Percentiles rank a stretch among this genome's conserved stretches.
phyloP scores from a whole-genome alignment of 2,329 filamentous ascomycete species.

The Aspergillus udagawae region DNA sequence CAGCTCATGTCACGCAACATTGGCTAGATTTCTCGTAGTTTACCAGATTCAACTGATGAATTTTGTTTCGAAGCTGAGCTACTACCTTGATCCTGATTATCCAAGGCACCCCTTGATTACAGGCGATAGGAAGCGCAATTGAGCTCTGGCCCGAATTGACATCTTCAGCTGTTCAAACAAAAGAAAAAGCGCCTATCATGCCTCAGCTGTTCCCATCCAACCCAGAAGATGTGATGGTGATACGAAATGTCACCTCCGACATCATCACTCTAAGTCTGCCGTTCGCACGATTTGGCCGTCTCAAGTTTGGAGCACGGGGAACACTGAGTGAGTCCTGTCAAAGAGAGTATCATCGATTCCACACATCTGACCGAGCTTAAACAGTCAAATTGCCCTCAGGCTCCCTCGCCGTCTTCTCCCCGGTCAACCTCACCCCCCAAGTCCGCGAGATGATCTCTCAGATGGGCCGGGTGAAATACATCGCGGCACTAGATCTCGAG shows the following conservation, averaged over 20 bases:
- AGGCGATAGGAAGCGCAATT: background rate
- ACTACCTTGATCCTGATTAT: background rate
- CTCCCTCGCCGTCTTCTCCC: constrained; percentile 83
- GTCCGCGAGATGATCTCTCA: constrained; percentile 60
- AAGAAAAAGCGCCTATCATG: constrained; percentile 6
- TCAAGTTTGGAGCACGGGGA: constrained; percentile 81
- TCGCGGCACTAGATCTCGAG: constrained; percentile 83
- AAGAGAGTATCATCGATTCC: background rate
- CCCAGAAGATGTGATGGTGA: constrained; percentile 82
- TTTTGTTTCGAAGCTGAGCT: background rate
- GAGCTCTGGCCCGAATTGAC: background rate
- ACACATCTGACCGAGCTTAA: no score
- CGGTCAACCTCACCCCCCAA: constrained; percentile 75
- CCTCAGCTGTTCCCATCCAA: constrained; percentile 61
- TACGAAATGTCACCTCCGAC: constrained; percentile 75
- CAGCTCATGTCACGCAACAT: background rate
- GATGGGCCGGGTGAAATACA: constrained; percentile 72
- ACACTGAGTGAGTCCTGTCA: constrained; percentile 63
- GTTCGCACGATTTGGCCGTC: constrained; percentile 72
- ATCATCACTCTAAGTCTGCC: constrained; percentile 62
- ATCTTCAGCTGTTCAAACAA: background rate
- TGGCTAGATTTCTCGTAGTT: background rate
- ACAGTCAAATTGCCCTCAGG: constrained; percentile 74
- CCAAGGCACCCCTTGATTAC: background rate
- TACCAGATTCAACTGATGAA: background rate